Evolutionary conservation across 2,329 filamentous ascomycete genomes (phyloP), one percentile per base, ranked within the genome.

Genomic region (Diaporthe sp.): DNA sequence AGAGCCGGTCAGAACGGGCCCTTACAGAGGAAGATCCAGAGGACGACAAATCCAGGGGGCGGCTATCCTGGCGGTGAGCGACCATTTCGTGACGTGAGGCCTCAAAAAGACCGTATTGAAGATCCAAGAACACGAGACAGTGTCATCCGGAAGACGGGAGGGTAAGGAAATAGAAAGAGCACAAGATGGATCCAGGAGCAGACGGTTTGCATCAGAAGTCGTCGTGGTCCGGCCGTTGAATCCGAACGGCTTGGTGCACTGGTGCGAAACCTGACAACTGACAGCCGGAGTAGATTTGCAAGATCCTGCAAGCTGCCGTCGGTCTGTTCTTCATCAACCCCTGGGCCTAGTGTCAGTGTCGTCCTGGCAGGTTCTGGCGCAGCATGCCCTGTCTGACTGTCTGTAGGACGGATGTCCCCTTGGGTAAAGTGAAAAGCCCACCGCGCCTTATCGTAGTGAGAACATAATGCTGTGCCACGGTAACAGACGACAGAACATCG

Each of bases 251-350:
- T 68, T 53, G 58, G 56, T 66, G 51, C 39, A 58, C 47, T 61
- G 44, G 19, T 37, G 71, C 65, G 73, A 66, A 53, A 69, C 55
- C 56, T 75, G 73, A 75, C 73, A 75, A 72, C 66, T 70, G 71
- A 68, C 56, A 66, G 65, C 42, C 55, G 39, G 65, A 58, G 25
- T 70, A 37, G 71, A 75, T 44, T 65, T 73, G 65, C 65, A 70
- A 75, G 73, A 75, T 75, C 37, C 68, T 75, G 73, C 70, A 70
- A 55, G 70, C 50, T 70, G 27, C 73, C 73, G 73, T 44, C 47
- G 30, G 32, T 27, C 70, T 73, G 27, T 47, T 53, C 47, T 42
- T 71, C 15, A n/a, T 35, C 44, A 44, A 22, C 56, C 30, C 39
- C 35, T 35, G 56, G 44, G 32, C 56, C 55, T 68, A 59, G 58